Evolutionary conservation across 768 basidiomycete genomes (phyloP), one percentile per base, ranked within the genome.

Genomic region (Rhizopogon rudus): DNA sequence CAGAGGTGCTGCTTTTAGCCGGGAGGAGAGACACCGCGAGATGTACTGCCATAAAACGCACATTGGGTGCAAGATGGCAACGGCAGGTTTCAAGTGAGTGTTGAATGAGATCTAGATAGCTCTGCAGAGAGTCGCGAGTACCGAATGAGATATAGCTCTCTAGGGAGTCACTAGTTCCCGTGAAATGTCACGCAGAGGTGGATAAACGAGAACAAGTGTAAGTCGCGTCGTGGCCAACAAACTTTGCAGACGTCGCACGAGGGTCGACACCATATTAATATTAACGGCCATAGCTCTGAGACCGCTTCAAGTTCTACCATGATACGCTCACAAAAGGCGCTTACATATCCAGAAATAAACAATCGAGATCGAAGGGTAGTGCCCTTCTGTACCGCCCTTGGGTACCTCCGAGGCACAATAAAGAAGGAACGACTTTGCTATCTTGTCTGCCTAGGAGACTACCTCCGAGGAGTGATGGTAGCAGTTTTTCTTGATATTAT

Each of bases 121-220:
- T 33, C 54, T 68, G 69, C n/a, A 71, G 40, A 25, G 69, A 71
- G 48, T 71, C 67, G n/a, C 68, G 56, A 4, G 60, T 39, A 3
- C 61, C 59, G 53, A 33, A 33, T 33, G 31, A 3, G 25, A 25
- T 25, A 33, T 33, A 10, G 8, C 9, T 31, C 31, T 9, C 31
- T 31, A 31, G 31, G 9, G 1, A 33, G 7, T 9, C 31, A 31
- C 31, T 31, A 7, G 35, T 37, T 37, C 35, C 10, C 10, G 53
- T 57, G 13, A 69, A 66, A 66, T 8, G 67, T 66, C 1, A n/a
- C 0, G 68, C 67, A 25, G 50, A 40, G 7, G 59, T 60, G 2
- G 65, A n/a, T n/a, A n/a, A n/a, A n/a, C n/a, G 69, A 61, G 40
- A 69, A 71, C 43, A 57, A 35, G 20, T 20, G 20, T 20, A 20